These are phyloP conservation scores for Solanum tarapatanum DNA, from an alignment of 257 asterid species.

Conservation along the genomic window DNA sequence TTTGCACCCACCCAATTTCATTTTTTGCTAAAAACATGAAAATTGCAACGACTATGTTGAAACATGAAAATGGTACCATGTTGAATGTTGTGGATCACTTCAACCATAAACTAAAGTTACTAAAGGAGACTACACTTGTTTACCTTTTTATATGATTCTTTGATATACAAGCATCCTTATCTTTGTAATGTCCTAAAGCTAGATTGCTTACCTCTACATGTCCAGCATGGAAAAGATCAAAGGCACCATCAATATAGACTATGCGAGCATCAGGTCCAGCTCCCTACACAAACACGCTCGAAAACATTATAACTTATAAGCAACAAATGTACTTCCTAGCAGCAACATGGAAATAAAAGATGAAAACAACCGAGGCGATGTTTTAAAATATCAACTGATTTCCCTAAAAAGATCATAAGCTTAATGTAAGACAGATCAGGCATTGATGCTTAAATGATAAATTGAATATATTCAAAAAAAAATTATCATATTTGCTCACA, in stretches of 20 bases:
- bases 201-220: constrained; percentile 57
- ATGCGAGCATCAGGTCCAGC: constrained; percentile 96
- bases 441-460: neutral
- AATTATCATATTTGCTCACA: neutral
- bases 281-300: constrained; percentile 34
- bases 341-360: constrained; percentile 2
- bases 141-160: neutral
- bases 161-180: neutral
- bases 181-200: neutral
- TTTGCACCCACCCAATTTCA: neutral
- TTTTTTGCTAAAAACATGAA: neutral
- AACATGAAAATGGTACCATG: too few relatives aligned
- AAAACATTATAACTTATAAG: constrained; percentile 7
- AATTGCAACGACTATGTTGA: neutral
- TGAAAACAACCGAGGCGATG: neutral
- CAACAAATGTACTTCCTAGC: constrained; percentile 4
- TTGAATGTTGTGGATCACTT: neutral
- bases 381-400: neutral
- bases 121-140: neutral
- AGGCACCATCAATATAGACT: constrained; percentile 94
- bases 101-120: neutral
- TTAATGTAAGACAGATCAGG: neutral
- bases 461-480: neutral
- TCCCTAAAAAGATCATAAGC: neutral
- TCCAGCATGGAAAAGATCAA: constrained; percentile 99